Evolutionary conservation across 2,329 filamentous ascomycete genomes (phyloP).

Genomic region (Aspergillus thermomutatus): DNA sequence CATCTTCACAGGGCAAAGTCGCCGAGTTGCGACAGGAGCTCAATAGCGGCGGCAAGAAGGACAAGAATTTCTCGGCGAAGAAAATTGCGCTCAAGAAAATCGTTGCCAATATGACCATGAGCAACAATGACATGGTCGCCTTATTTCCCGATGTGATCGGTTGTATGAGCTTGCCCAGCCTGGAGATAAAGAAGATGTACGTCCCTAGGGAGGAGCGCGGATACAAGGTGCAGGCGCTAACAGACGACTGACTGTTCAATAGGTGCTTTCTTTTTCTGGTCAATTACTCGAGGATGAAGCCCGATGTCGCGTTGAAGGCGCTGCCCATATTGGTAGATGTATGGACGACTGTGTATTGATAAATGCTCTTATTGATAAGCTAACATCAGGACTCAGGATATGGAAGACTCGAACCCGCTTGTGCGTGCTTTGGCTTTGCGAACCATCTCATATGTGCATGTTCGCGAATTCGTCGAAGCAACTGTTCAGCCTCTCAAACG

Average conservation of each 20-base stretch:
- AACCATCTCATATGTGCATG: constrained; percentile 97
- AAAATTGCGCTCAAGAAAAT: constrained; percentile 99
- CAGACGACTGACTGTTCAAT: constrained; percentile 2
- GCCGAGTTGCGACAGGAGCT: constrained; percentile 94
- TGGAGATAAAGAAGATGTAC: constrained; percentile 99
- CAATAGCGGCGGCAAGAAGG: constrained; percentile 91
- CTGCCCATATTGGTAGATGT: constrained; percentile 82
- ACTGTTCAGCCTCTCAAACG: constrained; percentile 80
- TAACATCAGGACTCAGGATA: constrained; percentile 59
- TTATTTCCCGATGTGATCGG: constrained; percentile 92
- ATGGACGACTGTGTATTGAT: constrained; percentile 25
- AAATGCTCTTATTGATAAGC: neutral
- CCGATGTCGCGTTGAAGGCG: constrained; percentile 89
- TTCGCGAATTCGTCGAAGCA: constrained; percentile 90
- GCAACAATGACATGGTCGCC: constrained; percentile 99
- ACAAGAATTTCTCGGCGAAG: constrained; percentile 92
- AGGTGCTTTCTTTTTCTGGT: constrained; percentile 98
- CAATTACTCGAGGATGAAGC: constrained; percentile 92
- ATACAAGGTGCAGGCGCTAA: neutral
- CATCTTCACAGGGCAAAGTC: constrained; percentile 82
- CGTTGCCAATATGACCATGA: constrained; percentile 99
- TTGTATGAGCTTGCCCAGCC: constrained; percentile 89
- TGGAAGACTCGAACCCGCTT: constrained; percentile 88
- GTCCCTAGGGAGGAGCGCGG: constrained; percentile 6
- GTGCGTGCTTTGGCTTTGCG: constrained; percentile 88